Evolutionary conservation across 805 yeast species (phyloP).

Genomic region (Candida peoriensis): DNA sequence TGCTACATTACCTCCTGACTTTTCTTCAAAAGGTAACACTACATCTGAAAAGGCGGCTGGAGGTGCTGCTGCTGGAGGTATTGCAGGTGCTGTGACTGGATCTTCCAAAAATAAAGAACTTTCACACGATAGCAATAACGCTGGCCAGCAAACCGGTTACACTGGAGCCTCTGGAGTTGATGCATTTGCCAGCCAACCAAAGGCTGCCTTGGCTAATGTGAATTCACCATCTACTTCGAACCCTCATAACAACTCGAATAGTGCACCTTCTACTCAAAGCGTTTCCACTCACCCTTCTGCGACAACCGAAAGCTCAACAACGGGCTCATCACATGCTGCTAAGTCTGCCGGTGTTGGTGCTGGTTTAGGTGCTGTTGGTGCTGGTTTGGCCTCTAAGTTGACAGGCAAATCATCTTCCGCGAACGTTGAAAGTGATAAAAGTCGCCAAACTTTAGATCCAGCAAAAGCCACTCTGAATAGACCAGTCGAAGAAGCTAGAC

Average conservation of each 20-base stretch:
- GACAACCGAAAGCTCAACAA: too few relatives aligned
- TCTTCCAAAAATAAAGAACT: background rate
- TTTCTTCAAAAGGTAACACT: slow-evolving; percentile 16
- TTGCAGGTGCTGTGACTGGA: background rate
- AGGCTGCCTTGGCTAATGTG: background rate
- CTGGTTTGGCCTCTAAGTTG: too few relatives aligned
- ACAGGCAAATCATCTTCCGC: too few relatives aligned
- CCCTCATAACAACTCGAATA: too few relatives aligned
- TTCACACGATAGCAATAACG: background rate
- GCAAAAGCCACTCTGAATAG: background rate
- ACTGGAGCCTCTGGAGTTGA: slow-evolving; percentile 7
- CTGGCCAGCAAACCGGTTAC: slow-evolving; percentile 10
- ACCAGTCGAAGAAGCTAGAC: background rate
- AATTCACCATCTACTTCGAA: background rate
- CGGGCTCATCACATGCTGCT: too few relatives aligned
- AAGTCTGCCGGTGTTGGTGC: too few relatives aligned
- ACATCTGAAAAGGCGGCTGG: background rate
- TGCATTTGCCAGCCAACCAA: slow-evolving; percentile 9
- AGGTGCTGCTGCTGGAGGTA: slow-evolving; percentile 1
- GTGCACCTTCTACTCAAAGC: background rate
- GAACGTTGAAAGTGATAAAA: too few relatives aligned
- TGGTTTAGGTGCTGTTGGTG: too few relatives aligned
- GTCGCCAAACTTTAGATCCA: slow-evolving; percentile 3
- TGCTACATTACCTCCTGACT: slow-evolving; percentile 21
- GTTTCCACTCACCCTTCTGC: too few relatives aligned